These are phyloP conservation scores for Heterobasidion annosum DNA, from an alignment of 1,284 basidiomycete species.

Conservation along the genomic window DNA sequence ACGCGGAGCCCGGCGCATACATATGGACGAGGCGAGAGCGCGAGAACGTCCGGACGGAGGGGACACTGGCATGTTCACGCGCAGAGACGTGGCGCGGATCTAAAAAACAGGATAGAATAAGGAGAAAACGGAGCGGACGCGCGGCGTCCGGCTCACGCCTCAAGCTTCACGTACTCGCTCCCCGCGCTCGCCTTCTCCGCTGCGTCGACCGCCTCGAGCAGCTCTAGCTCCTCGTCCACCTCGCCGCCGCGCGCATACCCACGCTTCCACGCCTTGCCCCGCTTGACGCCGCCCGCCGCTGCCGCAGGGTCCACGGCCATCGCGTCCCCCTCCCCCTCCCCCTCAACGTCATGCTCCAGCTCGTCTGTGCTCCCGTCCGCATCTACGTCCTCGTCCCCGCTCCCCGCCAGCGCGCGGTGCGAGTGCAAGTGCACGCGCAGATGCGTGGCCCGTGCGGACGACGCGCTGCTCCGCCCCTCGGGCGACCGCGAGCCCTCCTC, in stretches of 20 bases:
- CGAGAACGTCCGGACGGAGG: too few species aligned
- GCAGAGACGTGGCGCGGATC: too few species aligned
- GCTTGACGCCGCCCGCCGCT: slow-evolving; percentile 10
- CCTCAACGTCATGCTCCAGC: slow-evolving; percentile 14
- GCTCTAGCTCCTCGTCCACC: slow-evolving; percentile 17
- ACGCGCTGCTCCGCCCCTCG: slow-evolving; percentile 5
- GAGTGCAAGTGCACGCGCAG: slow-evolving; percentile 2
- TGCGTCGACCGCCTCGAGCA: slow-evolving; percentile 27
- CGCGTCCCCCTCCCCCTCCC: slow-evolving; percentile 16
- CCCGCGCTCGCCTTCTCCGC: slow-evolving; percentile 15
- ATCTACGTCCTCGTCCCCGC: not conserved
- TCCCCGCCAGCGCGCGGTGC: slow-evolving; percentile 1
- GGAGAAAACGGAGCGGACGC: too few species aligned
- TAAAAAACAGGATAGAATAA: too few species aligned
- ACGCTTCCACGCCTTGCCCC: slow-evolving; percentile 10
- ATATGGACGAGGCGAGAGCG: too few species aligned
- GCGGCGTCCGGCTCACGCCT: too few species aligned
- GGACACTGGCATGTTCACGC: too few species aligned
- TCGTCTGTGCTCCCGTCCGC: slow-evolving; percentile 1
- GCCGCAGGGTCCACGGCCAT: too few species aligned
- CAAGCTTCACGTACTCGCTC: slow-evolving; percentile 8
- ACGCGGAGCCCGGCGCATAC: too few species aligned
- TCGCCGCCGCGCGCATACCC: not conserved
- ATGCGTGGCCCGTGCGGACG: slow-evolving; percentile 7
- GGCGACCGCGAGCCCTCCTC: slow-evolving; percentile 1